Base-by-base conservation (phyloP, 306 rosid genomes). In the Dicorynia guianensis region DNA sequence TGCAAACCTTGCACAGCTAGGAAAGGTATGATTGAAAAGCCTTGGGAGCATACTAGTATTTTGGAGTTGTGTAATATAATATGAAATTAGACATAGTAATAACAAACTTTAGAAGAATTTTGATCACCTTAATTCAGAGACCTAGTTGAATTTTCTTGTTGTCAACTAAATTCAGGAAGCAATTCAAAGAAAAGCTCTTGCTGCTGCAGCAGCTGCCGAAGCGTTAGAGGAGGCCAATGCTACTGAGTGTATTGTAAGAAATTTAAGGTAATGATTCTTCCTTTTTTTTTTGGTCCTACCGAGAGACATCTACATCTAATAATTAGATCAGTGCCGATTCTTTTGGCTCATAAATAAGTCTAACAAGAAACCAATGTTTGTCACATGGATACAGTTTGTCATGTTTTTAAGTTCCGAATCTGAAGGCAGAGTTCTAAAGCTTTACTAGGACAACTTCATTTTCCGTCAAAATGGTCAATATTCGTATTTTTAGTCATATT, bases 181-280 rank as follows among this genome's bases (percentile, higher is more conserved):
- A 52, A 83, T 92, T 86, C 87, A 85, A 72, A 86, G 99, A 90
- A 92, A 86, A 74, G 76, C 58, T 60, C 63, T 82, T 48, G 97
- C 96, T 77, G 84, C 96, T 39, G 69, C 82, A 39, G 93, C 92
- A 47, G 99, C 99, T 36, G 96, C 97, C 35, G 93, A 91, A 79
- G 99, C 99, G 55, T 68, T 92, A 61, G 91, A 89, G 64, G 99
- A 95, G 83, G 99, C 99, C 69, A 83, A 82, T 79, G 90, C 89
- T 18, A 89, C 96, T 5, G 98, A 95, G 72, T 90, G 97, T 35
- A 68, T 95, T 33, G 62, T 90, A 49, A 89, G 99, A 82, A 95
- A 79, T 80, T 74, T 95, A 75, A 92, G 99, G 97, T 95, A 87
- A 38, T 42, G 14, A 60, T 40, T 11, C n/a, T 30, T 70, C 39